Percentiles rank a stretch among this genome's conserved stretches.
Conservation (phyloP, 129 eudicot genomes). For the Apium graveolens region DNA sequence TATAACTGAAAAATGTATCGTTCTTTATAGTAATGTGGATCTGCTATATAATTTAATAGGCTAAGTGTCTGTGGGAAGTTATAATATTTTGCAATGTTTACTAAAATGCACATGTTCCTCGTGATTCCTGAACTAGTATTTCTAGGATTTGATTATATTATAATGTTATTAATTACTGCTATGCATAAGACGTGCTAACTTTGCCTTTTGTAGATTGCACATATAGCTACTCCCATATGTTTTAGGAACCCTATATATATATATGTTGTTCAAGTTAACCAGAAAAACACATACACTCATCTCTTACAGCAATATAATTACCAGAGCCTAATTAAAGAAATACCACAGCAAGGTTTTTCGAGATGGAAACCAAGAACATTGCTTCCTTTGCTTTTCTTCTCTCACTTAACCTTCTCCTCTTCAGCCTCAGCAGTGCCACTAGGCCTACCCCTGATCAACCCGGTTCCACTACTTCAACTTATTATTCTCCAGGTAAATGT, state of each 20-base stretch:
- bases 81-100: too few species aligned
- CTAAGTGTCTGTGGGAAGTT: too few species aligned
- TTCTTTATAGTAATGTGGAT: too few species aligned
- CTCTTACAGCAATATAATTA: background rate
- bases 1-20: too few species aligned
- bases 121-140: too few species aligned
- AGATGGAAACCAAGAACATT: constrained; percentile 28
- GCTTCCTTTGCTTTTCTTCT: constrained; percentile 32
- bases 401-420: constrained; percentile 33
- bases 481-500: constrained; percentile 15
- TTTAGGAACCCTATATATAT: too few species aligned
- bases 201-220: background rate
- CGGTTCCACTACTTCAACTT: constrained; percentile 10
- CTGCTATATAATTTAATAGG: too few species aligned
- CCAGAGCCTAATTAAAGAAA: background rate
- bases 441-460: background rate
- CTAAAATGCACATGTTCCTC: too few species aligned
- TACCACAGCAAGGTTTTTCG: background rate
- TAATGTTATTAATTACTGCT: too few species aligned
- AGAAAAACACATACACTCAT: background rate
- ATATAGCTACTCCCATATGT: too few species aligned
- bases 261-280: background rate
- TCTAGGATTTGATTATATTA: too few species aligned
- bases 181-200: too few species aligned
- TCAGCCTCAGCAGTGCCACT: constrained; percentile 28